Conservation (phyloP, 345 rosid species). For the Brassica incana region DNA sequence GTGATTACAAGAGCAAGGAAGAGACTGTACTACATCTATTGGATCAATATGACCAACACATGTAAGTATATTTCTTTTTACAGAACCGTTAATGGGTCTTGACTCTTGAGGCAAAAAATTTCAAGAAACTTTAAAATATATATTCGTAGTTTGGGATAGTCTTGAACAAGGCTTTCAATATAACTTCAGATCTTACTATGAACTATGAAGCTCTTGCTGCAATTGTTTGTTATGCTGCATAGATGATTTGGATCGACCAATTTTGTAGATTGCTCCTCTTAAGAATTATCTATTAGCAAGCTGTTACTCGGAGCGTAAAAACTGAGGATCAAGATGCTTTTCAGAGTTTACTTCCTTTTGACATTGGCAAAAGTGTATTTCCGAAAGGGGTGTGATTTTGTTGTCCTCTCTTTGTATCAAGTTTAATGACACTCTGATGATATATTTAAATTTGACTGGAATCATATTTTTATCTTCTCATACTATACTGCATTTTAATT, state of each 20-base stretch:
- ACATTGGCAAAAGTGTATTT: too few species aligned
- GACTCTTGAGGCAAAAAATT: neutral
- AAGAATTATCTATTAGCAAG: conserved; percentile 60
- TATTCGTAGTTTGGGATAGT: neutral
- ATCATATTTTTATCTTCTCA: too few species aligned
- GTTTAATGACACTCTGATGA: too few species aligned
- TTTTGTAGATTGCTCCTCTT: neutral
- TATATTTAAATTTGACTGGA: too few species aligned
- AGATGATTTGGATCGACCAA: neutral
- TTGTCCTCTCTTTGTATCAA: neutral
- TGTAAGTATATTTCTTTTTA: neutral
- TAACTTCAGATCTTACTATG: neutral
- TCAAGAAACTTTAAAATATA: neutral
- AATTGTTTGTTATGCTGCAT: neutral
- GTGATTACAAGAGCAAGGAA: too few species aligned
- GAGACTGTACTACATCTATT: neutral
- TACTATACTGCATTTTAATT: too few species aligned
- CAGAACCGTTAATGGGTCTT: neutral
- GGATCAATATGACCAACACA: neutral
- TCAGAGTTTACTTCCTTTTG: conserved; percentile 64
- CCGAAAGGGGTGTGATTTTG: too few species aligned
- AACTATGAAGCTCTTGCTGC: neutral
- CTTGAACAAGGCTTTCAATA: neutral
- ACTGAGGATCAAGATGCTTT: conserved; percentile 38
- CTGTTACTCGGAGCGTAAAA: conserved; percentile 80